Conservation (phyloP, 441 rosid genomes). For the Iberis amara region DNA sequence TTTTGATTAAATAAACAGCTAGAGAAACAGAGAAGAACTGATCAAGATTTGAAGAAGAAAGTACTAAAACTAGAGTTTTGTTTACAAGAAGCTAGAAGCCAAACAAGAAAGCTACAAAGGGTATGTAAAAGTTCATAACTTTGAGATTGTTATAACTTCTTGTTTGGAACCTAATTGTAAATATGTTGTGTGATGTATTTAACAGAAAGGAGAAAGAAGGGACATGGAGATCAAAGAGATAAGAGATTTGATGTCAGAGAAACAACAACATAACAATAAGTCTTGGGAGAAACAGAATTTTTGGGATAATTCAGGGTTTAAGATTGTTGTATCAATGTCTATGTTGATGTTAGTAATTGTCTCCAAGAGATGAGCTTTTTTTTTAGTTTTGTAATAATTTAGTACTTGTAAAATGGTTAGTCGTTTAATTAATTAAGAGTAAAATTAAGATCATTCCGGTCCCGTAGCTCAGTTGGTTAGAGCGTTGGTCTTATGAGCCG, state of each 20-base stretch:
- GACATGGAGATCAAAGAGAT: conserved; percentile 81
- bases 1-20: conserved; percentile 36
- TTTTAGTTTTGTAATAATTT: neutral
- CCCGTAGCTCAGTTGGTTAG: conserved; percentile 98
- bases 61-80: conserved; percentile 87
- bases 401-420: too few relatives aligned
- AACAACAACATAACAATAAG: conserved; percentile 33
- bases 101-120: conserved; percentile 79
- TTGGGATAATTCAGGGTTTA: conserved; percentile 82
- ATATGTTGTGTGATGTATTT: conserved; percentile 19
- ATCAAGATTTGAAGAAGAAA: conserved; percentile 84
- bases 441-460: too few relatives aligned
- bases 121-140: conserved; percentile 32
- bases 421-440: too few relatives aligned
- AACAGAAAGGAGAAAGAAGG: conserved; percentile 75
- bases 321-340: conserved; percentile 79
- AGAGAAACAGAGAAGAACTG: conserved; percentile 79
- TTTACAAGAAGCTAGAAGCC: conserved; percentile 87
- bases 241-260: conserved; percentile 48
- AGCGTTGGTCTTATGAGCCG: conserved; percentile 99
- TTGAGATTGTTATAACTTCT: neutral
- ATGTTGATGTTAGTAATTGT: conserved; percentile 74
- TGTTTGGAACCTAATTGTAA: neutral
- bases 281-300: conserved; percentile 50
- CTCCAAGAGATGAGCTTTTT: conserved; percentile 49